A percentile compares a stretch with the other conserved stretches of the same genome.
Conservation (phyloP, 2,329 filamentous ascomycete species). For the Fusarium subglutinans region DNA sequence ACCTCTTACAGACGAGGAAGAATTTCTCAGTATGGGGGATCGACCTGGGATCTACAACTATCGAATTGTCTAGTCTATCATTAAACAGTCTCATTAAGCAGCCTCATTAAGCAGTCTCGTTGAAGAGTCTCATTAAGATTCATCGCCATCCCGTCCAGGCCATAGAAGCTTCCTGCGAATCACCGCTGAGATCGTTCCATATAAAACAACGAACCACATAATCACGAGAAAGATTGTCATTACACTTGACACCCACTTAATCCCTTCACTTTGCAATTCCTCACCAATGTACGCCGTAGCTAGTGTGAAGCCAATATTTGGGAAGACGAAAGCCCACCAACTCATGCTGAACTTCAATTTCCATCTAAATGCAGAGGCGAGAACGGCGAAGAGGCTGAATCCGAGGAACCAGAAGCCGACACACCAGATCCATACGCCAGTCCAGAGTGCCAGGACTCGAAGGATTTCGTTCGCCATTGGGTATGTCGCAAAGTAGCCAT, state of each 20-base stretch:
- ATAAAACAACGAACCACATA: constrained; percentile 40
- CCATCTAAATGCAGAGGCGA: constrained; percentile 20
- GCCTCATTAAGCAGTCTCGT: neutral
- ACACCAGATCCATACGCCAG: constrained; percentile 42
- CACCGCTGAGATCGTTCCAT: constrained; percentile 32
- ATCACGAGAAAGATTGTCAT: constrained; percentile 35
- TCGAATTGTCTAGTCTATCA: constrained; percentile 19
- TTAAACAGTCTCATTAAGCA: neutral
- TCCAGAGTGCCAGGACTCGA: constrained; percentile 38
- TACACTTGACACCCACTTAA: constrained; percentile 38
- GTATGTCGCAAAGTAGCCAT: constrained; percentile 41
- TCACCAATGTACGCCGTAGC: constrained; percentile 39
- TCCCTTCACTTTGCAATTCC: constrained; percentile 35
- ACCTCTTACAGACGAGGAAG: constrained; percentile 7
- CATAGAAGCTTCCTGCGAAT: constrained; percentile 38
- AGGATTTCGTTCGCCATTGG: constrained; percentile 38
- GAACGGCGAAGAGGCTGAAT: constrained; percentile 36
- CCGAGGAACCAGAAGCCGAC: constrained; percentile 43
- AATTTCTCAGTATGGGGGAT: constrained; percentile 12
- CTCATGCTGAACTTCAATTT: constrained; percentile 40
- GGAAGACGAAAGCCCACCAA: constrained; percentile 44
- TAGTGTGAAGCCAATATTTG: constrained; percentile 41
- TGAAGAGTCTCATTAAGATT: neutral
- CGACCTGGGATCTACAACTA: constrained; percentile 16
- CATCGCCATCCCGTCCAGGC: constrained; percentile 41